A percentile compares a stretch with the other conserved stretches of the same genome.
Evolutionary conservation across 495 filamentous ascomycete species (phyloP).

Genomic region (Hyaloscypha bicolor): DNA sequence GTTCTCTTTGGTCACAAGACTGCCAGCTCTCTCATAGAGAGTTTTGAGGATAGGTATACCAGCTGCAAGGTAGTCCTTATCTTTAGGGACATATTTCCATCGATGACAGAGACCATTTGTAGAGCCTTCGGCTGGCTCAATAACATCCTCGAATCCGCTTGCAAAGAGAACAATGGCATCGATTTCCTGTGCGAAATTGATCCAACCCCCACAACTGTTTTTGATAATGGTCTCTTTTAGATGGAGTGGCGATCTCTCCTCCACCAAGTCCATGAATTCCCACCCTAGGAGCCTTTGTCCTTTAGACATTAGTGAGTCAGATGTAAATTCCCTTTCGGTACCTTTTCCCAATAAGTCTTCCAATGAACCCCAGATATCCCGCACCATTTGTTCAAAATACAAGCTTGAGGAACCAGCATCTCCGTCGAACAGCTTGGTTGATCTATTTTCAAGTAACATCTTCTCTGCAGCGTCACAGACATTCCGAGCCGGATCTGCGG

Average conservation of each 20-base stretch:
- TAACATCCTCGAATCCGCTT: conserved; percentile 11
- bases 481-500: not conserved
- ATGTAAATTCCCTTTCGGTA: not conserved
- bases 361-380: not conserved
- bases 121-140: not conserved
- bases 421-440: not conserved
- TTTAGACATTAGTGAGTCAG: not conserved
- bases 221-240: conserved; percentile 5
- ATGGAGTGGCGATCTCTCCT: not conserved
- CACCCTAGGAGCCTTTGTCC: not conserved
- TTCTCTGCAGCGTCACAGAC: not conserved
- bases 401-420: not conserved
- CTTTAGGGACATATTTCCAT: conserved; percentile 6
- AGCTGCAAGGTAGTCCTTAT: conserved; percentile 9
- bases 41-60: conserved; percentile 5
- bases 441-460: not conserved
- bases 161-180: conserved; percentile 10
- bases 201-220: not conserved
- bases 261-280: not conserved
- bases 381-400: not conserved
- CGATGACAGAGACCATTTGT: conserved; percentile 2
- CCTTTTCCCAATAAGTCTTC: not conserved
- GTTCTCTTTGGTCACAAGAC: not conserved
- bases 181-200: not conserved
- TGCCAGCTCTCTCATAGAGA: conserved; percentile 4